Base-by-base conservation (phyloP, 257 asterid species). In the Solanum tarapatanum region DNA sequence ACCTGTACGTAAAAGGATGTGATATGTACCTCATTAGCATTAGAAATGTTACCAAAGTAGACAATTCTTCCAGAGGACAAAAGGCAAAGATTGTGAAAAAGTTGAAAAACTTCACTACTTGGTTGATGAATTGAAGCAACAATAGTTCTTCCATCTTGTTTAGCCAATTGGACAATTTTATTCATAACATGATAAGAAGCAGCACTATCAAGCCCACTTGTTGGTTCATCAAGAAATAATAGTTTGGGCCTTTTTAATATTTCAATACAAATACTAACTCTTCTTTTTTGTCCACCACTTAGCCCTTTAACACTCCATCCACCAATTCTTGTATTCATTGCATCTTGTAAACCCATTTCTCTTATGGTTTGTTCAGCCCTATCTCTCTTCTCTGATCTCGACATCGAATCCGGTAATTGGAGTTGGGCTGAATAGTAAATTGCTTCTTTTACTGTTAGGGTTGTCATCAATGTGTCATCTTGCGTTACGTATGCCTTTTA, bases 281-380 rank as follows among this genome's bases (percentile, higher is more conserved):
- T 91, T 76, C 94, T 88, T 88, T 92, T 94, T 62, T 94, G 94
- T 3, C 97, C 97, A 1, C 97, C 95, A 64, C 97, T 94, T 1
- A 94, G 88, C 1, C 97, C 97, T 88, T 91, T 93, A 3, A 92
- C 93, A 23, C 90, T 87, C 96, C 95, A 92, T 58, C 95, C 95
- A 84, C 96, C 96, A 16, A 94, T 92, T 84, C 93, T 88, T 3
- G 97, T 92, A 82, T 93, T 64, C 85, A 90, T 75, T 8, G 94
- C 91, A 39, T 93, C 94, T 75, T 88, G 92, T 73, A 94, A 82
- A 1, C 97, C 97, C 97, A 93, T 93, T 58, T 93, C 94, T 82
- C 79, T 90, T 3, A 93, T 94, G 1, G 91, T 88, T 2, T 82
- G 73, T 48, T 94, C 95, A 4, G 92, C 95, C 68, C 95, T 86